Evolutionary conservation across 1,284 basidiomycete species (phyloP), one percentile per base, ranked within the genome.

Genomic region (Naganishia sp.): DNA sequence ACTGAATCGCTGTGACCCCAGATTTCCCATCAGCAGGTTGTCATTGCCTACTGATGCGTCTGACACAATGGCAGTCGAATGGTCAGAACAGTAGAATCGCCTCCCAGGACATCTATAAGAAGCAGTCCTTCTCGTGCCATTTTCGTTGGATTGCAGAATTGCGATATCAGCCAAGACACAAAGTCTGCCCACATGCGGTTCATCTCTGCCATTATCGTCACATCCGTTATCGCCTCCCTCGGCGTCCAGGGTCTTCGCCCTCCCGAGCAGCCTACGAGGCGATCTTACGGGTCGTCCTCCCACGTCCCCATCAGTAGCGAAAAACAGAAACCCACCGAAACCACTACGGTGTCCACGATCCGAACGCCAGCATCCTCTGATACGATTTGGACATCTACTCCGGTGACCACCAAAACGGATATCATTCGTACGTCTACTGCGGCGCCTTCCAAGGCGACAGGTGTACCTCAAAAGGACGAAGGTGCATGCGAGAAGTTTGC

Each of bases 141-240:
- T 25, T 45, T 56, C 21, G 33, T 6, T 39, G 25, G 43, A 45
- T 16, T 56, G 31, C 23, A 45, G 1, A 45, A 18, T 6, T 18
- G 9, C 9, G 18, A 56, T 25, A 13, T 28, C 55, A 45, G 42
- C 25, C 44, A 46, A 46, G 33, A 21, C 44, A 57, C 44, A 36
- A 33, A 2, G 21, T 16, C 44, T 16, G 33, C 33, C 43, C 4
- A 23, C 45, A 61, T 61, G 57, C 57, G 48, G 43, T 52, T 50
- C 57, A 61, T 25, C 57, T 46, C 31, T 21, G 57, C 48, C 57
- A 43, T 50, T 13, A 3, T 61, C 46, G 48, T 48, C 48, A 31
- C 57, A 25, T 46, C 50, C 23, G 33, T 46, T 31, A 42, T 61
- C 57, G 57, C 23, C 57, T 50, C 36, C 48, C 43, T 61, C n/a